phyloP scores from a whole-genome alignment of 768 basidiomycete species.

The Clavaria fumosa region DNA sequence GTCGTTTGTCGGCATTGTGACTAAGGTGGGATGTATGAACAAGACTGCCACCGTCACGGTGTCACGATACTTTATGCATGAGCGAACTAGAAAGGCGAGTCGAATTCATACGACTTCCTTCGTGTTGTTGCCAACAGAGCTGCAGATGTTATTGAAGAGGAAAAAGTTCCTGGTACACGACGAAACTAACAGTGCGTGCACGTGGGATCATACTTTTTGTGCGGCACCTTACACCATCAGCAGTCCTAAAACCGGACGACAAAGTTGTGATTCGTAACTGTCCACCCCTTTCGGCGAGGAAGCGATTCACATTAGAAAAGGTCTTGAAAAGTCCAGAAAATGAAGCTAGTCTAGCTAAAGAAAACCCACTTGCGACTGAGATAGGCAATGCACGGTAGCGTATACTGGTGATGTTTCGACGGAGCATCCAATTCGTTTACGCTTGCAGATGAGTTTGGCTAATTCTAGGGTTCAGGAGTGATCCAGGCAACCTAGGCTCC shows the following conservation, averaged over 20 bases:
- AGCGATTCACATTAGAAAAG: constrained; percentile 58
- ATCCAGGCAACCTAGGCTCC: no score
- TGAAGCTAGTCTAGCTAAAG: no score
- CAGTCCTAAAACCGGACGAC: no score
- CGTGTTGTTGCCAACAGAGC: neutral
- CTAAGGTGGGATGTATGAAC: constrained; percentile 69
- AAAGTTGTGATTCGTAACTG: constrained; percentile 68
- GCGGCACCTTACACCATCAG: no score
- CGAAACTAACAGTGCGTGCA: constrained; percentile 44
- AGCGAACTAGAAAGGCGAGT: constrained; percentile 60
- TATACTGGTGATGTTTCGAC: no score
- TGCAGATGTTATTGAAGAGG: constrained; percentile 53
- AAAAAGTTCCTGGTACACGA: constrained; percentile 74
- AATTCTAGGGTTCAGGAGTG: no score
- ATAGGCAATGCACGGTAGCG: no score
- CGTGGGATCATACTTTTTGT: no score
- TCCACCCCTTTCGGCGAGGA: constrained; percentile 63
- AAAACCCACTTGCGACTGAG: no score
- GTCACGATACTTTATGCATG: constrained; percentile 56
- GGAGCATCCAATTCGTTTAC: no score
- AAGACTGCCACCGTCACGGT: constrained; percentile 80
- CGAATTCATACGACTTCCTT: neutral
- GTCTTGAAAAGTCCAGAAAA: constrained; percentile 55
- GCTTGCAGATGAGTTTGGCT: no score
- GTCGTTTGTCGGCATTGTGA: constrained; percentile 58